These are phyloP conservation scores for Artemisia argyi DNA, from an alignment of 129 eudicot genomes.

Conservation along the genomic window DNA sequence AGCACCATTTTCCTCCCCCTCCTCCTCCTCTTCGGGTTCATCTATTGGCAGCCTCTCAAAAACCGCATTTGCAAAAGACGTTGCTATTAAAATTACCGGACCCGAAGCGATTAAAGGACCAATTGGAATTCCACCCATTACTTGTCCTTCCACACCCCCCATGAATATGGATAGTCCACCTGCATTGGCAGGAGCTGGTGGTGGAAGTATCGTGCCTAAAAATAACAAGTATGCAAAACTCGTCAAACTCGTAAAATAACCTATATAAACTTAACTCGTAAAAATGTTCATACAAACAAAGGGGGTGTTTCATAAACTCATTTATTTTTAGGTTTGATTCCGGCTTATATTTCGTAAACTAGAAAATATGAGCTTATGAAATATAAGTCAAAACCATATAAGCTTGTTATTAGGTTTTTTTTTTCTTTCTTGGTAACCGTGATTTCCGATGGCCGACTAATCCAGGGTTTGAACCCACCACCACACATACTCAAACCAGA, in stretches of 20 bases:
- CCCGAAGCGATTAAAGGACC: conserved; percentile 56
- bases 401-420: too few relatives aligned
- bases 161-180: conserved; percentile 58
- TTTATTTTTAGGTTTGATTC: too few relatives aligned
- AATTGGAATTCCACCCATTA: conserved; percentile 60
- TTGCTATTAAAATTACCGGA: conserved; percentile 61
- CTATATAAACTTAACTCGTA: too few relatives aligned
- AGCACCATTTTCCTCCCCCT: conserved; percentile 30
- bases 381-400: too few relatives aligned
- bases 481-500: too few relatives aligned
- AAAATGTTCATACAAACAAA: too few relatives aligned
- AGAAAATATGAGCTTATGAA: too few relatives aligned
- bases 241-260: neutral
- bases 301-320: too few relatives aligned
- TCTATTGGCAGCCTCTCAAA: conserved; percentile 61
- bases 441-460: too few relatives aligned
- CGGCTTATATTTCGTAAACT: too few relatives aligned
- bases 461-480: too few relatives aligned
- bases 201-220: conserved; percentile 67
- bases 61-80: conserved; percentile 81
- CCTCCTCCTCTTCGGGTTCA: conserved; percentile 38
- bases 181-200: conserved; percentile 72
- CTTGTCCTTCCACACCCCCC: conserved; percentile 67
- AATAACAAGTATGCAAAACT: neutral
- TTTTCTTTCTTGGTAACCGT: too few relatives aligned